These are phyloP conservation scores for Phellinidium pouzarii DNA, from an alignment of 1,284 basidiomycete species.

Conservation along the genomic window DNA sequence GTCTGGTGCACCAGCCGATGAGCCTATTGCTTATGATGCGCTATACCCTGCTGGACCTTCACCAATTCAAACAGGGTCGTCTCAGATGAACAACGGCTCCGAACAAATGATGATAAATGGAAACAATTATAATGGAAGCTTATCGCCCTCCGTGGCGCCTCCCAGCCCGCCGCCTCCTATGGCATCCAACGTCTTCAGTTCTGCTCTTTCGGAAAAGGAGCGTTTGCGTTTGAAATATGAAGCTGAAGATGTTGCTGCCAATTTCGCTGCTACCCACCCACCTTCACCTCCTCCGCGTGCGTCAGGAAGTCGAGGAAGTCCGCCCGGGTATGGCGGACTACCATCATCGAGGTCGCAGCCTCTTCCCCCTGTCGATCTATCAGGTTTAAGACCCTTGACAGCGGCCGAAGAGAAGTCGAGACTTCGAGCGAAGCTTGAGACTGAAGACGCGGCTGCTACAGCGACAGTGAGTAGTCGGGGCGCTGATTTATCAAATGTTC, in stretches of 20 bases:
- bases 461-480: constrained; percentile 21
- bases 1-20: constrained; percentile 21
- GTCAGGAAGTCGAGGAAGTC: constrained; percentile 17
- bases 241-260: constrained; percentile 37
- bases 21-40: constrained; percentile 48
- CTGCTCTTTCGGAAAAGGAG: constrained; percentile 43
- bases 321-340: constrained; percentile 16
- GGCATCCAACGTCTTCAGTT: neutral
- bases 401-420: constrained; percentile 74
- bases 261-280: constrained; percentile 17
- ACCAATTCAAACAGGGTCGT: constrained; percentile 14
- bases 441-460: constrained; percentile 34
- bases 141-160: constrained; percentile 33
- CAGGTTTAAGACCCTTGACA: constrained; percentile 38
- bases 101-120: neutral
- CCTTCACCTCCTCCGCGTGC: constrained; percentile 27
- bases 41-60: constrained; percentile 38
- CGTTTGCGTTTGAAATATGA: constrained; percentile 44
- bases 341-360: constrained; percentile 20
- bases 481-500: constrained; percentile 19
- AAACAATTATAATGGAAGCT: neutral
- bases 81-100: neutral
- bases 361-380: constrained; percentile 22
- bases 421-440: constrained; percentile 54
- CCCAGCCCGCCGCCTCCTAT: constrained; percentile 29